Evolutionary conservation across 768 basidiomycete species (phyloP).

Genomic region (Phallus indusiatus): DNA sequence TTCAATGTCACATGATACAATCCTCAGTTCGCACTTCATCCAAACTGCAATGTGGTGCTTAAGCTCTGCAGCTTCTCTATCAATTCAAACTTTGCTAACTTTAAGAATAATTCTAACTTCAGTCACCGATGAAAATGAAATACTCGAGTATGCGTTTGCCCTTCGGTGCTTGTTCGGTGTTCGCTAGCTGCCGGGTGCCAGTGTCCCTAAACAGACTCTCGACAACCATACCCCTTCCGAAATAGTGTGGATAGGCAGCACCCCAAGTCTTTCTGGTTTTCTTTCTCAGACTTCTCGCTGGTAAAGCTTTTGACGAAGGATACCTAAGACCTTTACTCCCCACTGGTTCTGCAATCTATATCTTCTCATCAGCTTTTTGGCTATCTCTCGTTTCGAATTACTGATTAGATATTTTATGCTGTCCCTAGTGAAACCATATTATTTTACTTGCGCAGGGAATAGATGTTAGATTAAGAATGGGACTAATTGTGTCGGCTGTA

Average conservation of each 20-base stretch:
- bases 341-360: not conserved
- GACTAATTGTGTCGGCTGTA: too few species aligned
- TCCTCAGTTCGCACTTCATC: too few species aligned
- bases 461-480: slow-evolving; percentile 30
- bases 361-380: not conserved
- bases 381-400: too few species aligned
- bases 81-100: too few species aligned
- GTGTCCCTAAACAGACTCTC: too few species aligned
- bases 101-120: too few species aligned
- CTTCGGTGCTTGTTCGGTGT: not conserved
- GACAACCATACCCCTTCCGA: slow-evolving; percentile 27
- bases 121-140: too few species aligned
- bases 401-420: slow-evolving; percentile 31
- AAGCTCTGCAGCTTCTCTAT: too few species aligned
- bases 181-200: not conserved
- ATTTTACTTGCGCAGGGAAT: slow-evolving; percentile 37
- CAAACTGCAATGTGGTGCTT: too few species aligned
- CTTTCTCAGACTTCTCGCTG: not conserved
- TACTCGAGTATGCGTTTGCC: not conserved
- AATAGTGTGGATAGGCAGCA: slow-evolving; percentile 11
- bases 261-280: slow-evolving; percentile 8
- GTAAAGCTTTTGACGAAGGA: slow-evolving; percentile 11
- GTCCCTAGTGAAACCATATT: slow-evolving; percentile 32
- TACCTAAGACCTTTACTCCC: not conserved
- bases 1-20: too few species aligned